These are phyloP conservation scores for Trametes coccinea DNA, from an alignment of 768 basidiomycete species.

Conservation along the genomic window DNA sequence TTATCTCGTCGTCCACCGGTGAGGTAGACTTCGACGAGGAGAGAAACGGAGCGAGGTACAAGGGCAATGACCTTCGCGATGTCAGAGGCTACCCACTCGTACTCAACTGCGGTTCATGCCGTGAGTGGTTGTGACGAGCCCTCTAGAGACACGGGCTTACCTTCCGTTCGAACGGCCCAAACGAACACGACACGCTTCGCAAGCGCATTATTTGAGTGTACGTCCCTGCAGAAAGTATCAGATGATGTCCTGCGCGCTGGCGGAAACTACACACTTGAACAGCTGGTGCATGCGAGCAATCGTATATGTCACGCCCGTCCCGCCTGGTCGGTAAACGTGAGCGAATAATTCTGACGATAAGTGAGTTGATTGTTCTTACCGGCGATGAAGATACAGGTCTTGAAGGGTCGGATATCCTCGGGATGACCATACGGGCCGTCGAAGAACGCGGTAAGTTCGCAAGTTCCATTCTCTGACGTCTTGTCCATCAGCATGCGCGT, in stretches of 20 bases:
- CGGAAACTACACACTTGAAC: conserved; percentile 27
- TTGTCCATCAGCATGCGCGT: conserved; percentile 36
- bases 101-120: conserved; percentile 19
- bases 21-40: conserved; percentile 25
- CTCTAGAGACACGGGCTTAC: conserved; percentile 6
- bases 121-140: not conserved
- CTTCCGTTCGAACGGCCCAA: conserved; percentile 32
- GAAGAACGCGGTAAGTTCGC: conserved; percentile 34
- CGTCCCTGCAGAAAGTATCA: conserved; percentile 12
- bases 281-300: conserved; percentile 35
- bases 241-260: not conserved
- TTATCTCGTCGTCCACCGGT: conserved; percentile 16
- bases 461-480: conserved; percentile 17
- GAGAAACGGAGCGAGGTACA: conserved; percentile 19
- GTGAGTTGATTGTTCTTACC: conserved; percentile 28
- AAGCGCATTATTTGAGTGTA: conserved; percentile 16
- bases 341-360: too few species aligned
- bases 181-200: conserved; percentile 34
- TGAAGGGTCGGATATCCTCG: conserved; percentile 34
- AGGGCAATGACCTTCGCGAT: conserved; percentile 19
- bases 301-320: conserved; percentile 37
- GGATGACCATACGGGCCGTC: conserved; percentile 45
- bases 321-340: conserved; percentile 25
- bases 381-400: conserved; percentile 39
- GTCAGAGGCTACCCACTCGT: conserved; percentile 24